Evolutionary conservation across 2,329 filamentous ascomycete species (phyloP).

Genomic region (Diatrype stigma): DNA sequence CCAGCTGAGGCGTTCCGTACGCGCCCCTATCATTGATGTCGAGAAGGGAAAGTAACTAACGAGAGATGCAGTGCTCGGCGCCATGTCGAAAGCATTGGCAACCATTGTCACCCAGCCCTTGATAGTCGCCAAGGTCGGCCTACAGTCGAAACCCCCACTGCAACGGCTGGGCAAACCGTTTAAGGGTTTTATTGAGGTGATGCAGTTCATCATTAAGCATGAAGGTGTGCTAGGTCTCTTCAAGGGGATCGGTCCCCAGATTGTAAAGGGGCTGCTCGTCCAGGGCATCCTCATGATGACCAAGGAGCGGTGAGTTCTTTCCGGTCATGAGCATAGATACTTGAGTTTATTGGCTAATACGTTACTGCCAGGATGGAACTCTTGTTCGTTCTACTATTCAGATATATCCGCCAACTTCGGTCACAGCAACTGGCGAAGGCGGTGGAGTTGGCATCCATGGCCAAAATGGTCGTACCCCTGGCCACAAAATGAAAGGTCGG

Average conservation of each 20-base stretch:
- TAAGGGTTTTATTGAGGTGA: constrained; percentile 88
- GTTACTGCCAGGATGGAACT: constrained; percentile 68
- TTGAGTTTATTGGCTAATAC: constrained; percentile 7
- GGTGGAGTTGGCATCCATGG: constrained; percentile 58
- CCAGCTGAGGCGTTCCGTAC: constrained; percentile 88
- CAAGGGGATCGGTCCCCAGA: constrained; percentile 93
- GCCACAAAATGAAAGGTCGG: constrained; percentile 33
- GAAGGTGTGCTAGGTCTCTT: constrained; percentile 83
- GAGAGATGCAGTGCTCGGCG: constrained; percentile 67
- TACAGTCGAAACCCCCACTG: constrained; percentile 89
- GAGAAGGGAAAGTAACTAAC: constrained; percentile 9
- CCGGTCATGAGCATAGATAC: background rate
- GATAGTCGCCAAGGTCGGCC: constrained; percentile 94
- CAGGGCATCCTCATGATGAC: constrained; percentile 99
- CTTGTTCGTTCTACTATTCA: constrained; percentile 78
- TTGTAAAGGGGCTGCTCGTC: constrained; percentile 86
- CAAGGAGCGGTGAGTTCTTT: constrained; percentile 72
- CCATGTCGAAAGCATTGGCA: constrained; percentile 86
- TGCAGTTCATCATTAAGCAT: constrained; percentile 86
- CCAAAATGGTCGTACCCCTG: constrained; percentile 37
- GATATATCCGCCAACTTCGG: constrained; percentile 70
- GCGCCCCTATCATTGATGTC: constrained; percentile 31
- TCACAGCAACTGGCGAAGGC: constrained; percentile 66
- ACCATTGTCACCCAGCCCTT: constrained; percentile 91
- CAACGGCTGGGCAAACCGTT: constrained; percentile 84